These are phyloP conservation scores for Fraxinus greggii DNA, from an alignment of 305 asterid species.

Conservation along the genomic window DNA sequence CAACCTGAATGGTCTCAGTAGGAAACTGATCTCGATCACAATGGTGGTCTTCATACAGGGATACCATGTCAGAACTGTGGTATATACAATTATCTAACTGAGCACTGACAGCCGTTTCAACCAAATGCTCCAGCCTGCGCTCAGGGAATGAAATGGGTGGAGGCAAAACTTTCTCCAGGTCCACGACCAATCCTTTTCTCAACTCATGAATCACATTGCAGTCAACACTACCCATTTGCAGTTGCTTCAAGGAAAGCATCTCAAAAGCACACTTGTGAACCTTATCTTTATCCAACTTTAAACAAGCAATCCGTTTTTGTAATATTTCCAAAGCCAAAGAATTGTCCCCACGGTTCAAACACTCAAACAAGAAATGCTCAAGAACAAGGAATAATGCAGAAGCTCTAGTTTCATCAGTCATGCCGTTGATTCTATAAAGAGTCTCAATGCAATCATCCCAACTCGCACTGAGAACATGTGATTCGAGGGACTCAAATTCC, in stretches of 20 bases:
- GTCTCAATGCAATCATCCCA: conserved; percentile 65
- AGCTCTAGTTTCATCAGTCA: conserved; percentile 60
- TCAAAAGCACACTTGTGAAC: conserved; percentile 63
- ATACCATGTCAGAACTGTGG: conserved; percentile 54
- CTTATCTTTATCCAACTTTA: conserved; percentile 51
- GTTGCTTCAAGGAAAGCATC: conserved; percentile 45
- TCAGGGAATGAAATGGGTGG: conserved; percentile 76
- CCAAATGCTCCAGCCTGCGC: conserved; percentile 77
- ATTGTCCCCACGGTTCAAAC: conserved; percentile 54
- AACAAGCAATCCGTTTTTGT: conserved; percentile 44
- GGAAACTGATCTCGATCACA: conserved; percentile 74
- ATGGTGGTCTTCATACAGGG: conserved; percentile 76
- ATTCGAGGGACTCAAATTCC: conserved; percentile 54
- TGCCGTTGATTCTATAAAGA: conserved; percentile 39
- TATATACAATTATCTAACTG: conserved; percentile 66
- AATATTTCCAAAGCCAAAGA: conserved; percentile 54
- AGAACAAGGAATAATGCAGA: conserved; percentile 59
- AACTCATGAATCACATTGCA: conserved; percentile 34
- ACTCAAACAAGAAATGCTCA: conserved; percentile 69
- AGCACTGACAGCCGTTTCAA: conserved; percentile 67
- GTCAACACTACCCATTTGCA: conserved; percentile 41
- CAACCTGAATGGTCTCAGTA: conserved; percentile 77
- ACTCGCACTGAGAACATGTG: conserved; percentile 42
- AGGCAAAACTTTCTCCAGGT: conserved; percentile 65
- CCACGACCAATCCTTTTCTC: conserved; percentile 43